phyloP scores from a whole-genome alignment of 2,329 filamentous ascomycete species.

The Chaetomium sp. region DNA sequence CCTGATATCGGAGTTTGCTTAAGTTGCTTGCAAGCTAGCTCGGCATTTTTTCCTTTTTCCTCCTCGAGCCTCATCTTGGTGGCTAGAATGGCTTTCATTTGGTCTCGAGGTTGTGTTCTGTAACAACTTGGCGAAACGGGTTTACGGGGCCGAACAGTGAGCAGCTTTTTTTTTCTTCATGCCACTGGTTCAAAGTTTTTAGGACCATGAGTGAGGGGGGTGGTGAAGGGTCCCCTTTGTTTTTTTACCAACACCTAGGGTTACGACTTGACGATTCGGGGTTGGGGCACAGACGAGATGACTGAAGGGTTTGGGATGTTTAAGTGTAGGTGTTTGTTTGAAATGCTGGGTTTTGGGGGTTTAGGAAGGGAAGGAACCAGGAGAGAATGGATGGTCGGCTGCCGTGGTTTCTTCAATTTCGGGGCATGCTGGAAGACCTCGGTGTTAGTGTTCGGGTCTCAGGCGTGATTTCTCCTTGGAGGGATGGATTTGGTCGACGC shows the following conservation, averaged over 20 bases:
- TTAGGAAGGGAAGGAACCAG: background rate
- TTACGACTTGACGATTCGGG: constrained; percentile 23
- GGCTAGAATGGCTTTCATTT: constrained; percentile 4
- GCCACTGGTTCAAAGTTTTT: constrained; percentile 4
- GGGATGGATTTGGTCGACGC: background rate
- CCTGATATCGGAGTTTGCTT: no score
- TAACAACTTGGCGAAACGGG: constrained; percentile 3
- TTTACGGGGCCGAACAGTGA: background rate
- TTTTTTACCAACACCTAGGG: constrained; percentile 8
- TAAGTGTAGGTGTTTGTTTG: constrained; percentile 1
- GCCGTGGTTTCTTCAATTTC: background rate
- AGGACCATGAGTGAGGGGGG: constrained; percentile 3
- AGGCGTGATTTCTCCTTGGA: background rate
- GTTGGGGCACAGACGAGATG: constrained; percentile 10
- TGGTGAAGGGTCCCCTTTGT: constrained; percentile 5
- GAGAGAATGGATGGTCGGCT: background rate
- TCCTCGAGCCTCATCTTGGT: constrained; percentile 2
- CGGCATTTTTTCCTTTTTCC: constrained; percentile 12
- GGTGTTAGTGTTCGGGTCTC: no score
- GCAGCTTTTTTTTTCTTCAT: constrained; percentile 8
- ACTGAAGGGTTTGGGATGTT: constrained; percentile 14
- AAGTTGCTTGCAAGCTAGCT: background rate
- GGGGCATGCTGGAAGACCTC: background rate
- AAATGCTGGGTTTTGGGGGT: background rate
- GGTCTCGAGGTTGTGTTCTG: background rate